Base-by-base conservation (phyloP, 2,329 filamentous ascomycete species). In the Chrysoporthe puriensis region DNA sequence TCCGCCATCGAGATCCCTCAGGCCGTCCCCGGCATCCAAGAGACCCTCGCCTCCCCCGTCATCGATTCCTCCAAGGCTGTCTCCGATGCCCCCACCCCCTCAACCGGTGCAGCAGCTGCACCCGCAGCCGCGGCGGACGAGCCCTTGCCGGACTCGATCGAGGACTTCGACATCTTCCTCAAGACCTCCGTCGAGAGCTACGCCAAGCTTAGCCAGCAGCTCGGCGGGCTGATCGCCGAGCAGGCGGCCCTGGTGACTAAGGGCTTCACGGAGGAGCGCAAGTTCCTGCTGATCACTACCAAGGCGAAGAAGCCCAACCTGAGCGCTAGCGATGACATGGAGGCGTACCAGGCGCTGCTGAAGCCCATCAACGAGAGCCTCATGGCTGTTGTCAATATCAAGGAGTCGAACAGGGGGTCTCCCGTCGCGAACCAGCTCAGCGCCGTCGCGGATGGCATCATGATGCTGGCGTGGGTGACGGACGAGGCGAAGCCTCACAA, bases 271-370 rank as follows among this genome's bases (percentile, higher is more conserved):
- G 93, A 92, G 70, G 92, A 97, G 82, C 90, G 95, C 73, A 92
- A 90, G 72, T 97, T 97, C 78, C 85, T 99, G 66, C 86, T 96
- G 71, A 90, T 97, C 73, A 88, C 94, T 1, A 95, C 92, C 64
- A 96, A 94, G 82, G 91, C 96, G 32, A 96, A 94, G 85, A 97
- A 97, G 81, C 96, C 95, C 32, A 91, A 96, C 71, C 84, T 91
- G 71, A 78, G 42, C 62, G 63, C 78, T 14, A 83, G 83, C 52
- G 74, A 84, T 44, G 87, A 90, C 60, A 87, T 90, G 73, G 81
- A 87, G 9, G 82, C 87, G 3, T 92, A 90, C 75, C 89, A 92
- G 77, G 90, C 93, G 70, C 86, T 97, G 26, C 84, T 98, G 72
- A 93, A 94, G 74, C 94, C 95, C 72, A 90, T 97, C 70, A 94